Percentiles rank a stretch among this genome's conserved stretches.
Evolutionary conservation across 805 yeast genomes (phyloP).

Genomic region (Ogataea chonburiensis): DNA sequence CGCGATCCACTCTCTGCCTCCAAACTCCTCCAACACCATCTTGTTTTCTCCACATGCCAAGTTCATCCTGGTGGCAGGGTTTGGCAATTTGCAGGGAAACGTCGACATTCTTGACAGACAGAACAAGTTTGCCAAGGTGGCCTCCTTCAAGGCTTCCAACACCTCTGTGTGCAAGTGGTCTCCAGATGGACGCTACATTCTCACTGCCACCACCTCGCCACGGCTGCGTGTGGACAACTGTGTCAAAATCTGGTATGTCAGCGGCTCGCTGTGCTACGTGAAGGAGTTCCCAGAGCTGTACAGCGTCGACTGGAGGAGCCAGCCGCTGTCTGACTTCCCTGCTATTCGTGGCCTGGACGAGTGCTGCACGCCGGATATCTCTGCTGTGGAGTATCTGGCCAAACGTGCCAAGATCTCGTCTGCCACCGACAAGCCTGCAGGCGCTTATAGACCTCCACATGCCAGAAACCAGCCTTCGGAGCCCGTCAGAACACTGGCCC

Average conservation of each 20-base stretch:
- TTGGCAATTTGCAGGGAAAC: constrained; percentile 96
- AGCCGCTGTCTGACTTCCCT: constrained; percentile 52
- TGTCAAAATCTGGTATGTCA: constrained; percentile 87
- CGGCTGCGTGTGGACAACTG: constrained; percentile 96
- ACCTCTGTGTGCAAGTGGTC: constrained; percentile 98
- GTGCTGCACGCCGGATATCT: constrained; percentile 67
- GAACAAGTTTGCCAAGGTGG: constrained; percentile 74
- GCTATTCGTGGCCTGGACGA: constrained; percentile 48
- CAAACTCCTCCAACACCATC: constrained; percentile 86
- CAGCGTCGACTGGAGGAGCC: constrained; percentile 83
- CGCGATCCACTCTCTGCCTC: constrained; percentile 75
- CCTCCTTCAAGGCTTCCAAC: constrained; percentile 86
- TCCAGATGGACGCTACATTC: constrained; percentile 89
- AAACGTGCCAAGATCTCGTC: constrained; percentile 38
- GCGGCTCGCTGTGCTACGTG: constrained; percentile 75
- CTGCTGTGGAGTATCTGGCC: constrained; percentile 59
- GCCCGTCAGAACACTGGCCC: constrained; percentile 52
- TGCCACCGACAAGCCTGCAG: constrained; percentile 53
- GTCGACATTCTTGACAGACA: constrained; percentile 94
- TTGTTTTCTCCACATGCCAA: constrained; percentile 92
- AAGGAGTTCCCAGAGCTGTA: constrained; percentile 81
- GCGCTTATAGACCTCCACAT: constrained; percentile 97
- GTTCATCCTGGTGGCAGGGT: constrained; percentile 90
- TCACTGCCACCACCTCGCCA: constrained; percentile 97
- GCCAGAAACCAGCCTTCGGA: constrained; percentile 50